Conservation (phyloP, 31 red algal genomes). For the Bonnemaisonia californica region DNA sequence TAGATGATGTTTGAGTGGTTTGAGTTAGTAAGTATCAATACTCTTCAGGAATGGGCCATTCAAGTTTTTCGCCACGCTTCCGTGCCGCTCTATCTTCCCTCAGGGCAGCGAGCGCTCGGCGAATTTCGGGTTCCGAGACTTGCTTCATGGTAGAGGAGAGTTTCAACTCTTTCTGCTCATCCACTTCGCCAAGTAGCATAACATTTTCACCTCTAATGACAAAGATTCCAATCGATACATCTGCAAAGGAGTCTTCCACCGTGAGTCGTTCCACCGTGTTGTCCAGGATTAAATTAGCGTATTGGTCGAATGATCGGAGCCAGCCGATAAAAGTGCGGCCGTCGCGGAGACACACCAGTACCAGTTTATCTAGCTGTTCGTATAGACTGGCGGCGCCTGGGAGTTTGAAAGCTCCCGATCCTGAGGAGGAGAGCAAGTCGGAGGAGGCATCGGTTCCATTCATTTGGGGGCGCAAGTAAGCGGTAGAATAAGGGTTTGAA, state of each 20-base stretch:
- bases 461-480: background rate
- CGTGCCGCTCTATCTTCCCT: constrained; percentile 44
- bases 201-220: constrained; percentile 98
- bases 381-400: constrained; percentile 83
- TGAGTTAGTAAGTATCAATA: too few species aligned
- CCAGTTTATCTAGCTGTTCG: constrained; percentile 88
- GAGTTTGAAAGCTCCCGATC: constrained; percentile 44
- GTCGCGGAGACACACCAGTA: constrained; percentile 89
- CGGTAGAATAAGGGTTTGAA: background rate
- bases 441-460: background rate
- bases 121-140: constrained; percentile 76
- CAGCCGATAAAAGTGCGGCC: constrained; percentile 89
- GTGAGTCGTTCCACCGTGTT: constrained; percentile 89
- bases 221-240: constrained; percentile 88
- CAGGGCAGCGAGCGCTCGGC: constrained; percentile 43
- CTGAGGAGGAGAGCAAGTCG: constrained; percentile 1
- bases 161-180: constrained; percentile 67
- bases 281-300: constrained; percentile 92
- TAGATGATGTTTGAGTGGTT: too few species aligned
- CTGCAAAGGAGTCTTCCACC: constrained; percentile 79
- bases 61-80: constrained; percentile 49
- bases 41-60: constrained; percentile 84
- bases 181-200: constrained; percentile 90
- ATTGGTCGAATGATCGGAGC: constrained; percentile 95
- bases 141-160: constrained; percentile 49